These are phyloP conservation scores for Spirogloea muscicola DNA, from an alignment of 139 green algal genomes.

Conservation along the genomic window DNA sequence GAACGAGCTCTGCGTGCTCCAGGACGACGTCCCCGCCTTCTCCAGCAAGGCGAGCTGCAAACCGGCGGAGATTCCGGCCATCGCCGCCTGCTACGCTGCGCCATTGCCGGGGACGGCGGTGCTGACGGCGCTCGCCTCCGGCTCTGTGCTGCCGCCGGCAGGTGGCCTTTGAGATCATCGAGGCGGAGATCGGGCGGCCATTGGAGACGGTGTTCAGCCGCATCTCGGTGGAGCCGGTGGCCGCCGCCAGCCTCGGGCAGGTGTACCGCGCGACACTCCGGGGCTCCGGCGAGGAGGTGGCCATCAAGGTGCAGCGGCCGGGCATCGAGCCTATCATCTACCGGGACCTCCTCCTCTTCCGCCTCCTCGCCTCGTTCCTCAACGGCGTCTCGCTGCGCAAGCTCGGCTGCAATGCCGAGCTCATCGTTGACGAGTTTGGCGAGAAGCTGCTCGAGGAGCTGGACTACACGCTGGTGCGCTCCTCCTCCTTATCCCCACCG, in stretches of 20 bases:
- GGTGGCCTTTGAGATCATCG: slow-evolving; percentile 79
- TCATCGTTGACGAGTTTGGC: slow-evolving; percentile 99
- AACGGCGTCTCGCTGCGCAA: slow-evolving; percentile 62
- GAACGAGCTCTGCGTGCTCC: slow-evolving; percentile 92
- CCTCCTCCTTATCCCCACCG: not conserved
- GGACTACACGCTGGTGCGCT: slow-evolving; percentile 80
- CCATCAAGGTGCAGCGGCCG: slow-evolving; percentile 93
- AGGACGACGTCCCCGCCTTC: slow-evolving; percentile 63
- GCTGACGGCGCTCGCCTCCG: too few species aligned
- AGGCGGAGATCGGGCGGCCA: slow-evolving; percentile 76
- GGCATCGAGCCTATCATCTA: slow-evolving; percentile 90
- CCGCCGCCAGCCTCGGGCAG: slow-evolving; percentile 86
- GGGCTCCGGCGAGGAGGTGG: slow-evolving; percentile 82
- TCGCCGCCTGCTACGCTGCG: not conserved
- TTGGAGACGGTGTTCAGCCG: slow-evolving; percentile 76
- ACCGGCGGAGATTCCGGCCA: too few species aligned
- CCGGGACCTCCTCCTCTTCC: slow-evolving; percentile 92
- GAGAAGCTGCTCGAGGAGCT: slow-evolving; percentile 99
- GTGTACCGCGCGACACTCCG: slow-evolving; percentile 69
- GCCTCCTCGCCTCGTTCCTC: slow-evolving; percentile 70
- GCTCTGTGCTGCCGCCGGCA: too few species aligned
- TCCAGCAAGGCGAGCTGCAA: slow-evolving; percentile 45
- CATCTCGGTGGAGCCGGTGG: slow-evolving; percentile 81
- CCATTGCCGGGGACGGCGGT: not conserved
- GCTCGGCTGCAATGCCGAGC: slow-evolving; percentile 90